Conservation (phyloP, 345 rosid species). For the Toxicodendron radicans region DNA sequence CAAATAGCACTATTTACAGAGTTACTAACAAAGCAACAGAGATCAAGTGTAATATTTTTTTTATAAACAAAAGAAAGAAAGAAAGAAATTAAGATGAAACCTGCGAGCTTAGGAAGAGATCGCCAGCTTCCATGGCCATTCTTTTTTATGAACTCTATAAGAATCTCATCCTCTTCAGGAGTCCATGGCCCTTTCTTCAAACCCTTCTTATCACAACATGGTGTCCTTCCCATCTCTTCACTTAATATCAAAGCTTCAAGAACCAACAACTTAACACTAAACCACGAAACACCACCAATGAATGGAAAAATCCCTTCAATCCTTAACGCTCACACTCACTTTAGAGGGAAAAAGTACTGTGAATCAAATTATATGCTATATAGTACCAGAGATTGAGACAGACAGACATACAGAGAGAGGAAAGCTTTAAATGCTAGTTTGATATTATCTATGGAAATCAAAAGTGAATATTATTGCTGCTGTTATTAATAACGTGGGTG, state of each 20-base stretch:
- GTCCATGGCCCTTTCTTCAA: slow-evolving; percentile 98
- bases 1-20: no score
- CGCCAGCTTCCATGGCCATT: slow-evolving; percentile 98
- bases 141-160: slow-evolving; percentile 61
- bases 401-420: background rate
- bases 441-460: slow-evolving; percentile 39
- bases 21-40: no score
- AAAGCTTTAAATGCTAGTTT: slow-evolving; percentile 31
- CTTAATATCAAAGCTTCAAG: slow-evolving; percentile 5
- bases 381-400: background rate
- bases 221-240: slow-evolving; percentile 69
- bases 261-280: slow-evolving; percentile 2
- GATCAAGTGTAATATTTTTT: no score
- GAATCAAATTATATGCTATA: background rate
- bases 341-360: slow-evolving; percentile 9
- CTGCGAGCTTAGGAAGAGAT: slow-evolving; percentile 86
- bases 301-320: background rate
- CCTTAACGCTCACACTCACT: slow-evolving; percentile 13
- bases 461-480: slow-evolving; percentile 23
- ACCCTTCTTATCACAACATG: slow-evolving; percentile 82
- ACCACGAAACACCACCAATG: slow-evolving; percentile 21
- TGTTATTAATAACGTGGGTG: slow-evolving; percentile 17
- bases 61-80: background rate
- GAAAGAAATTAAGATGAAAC: slow-evolving; percentile 22
- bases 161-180: slow-evolving; percentile 88